A percentile compares a stretch with the other conserved stretches of the same genome.
Conservation (phyloP, 2,329 filamentous ascomycete genomes). For the Neofusicoccum kwambonambiense region DNA sequence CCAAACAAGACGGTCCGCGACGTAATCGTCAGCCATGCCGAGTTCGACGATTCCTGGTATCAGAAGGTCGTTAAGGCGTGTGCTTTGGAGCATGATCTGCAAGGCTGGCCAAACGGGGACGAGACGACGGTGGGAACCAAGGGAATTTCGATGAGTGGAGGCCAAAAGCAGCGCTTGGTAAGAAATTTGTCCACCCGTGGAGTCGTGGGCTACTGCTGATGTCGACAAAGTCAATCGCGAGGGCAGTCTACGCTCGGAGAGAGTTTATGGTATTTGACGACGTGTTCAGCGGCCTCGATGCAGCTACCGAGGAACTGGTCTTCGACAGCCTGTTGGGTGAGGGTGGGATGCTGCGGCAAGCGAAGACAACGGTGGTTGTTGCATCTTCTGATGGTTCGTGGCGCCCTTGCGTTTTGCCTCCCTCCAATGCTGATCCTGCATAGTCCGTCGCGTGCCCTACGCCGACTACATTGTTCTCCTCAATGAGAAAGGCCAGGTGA, state of each 20-base stretch:
- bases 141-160: constrained; percentile 52
- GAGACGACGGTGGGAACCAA: constrained; percentile 52
- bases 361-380: constrained; percentile 35
- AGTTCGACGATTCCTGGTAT: constrained; percentile 39
- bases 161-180: constrained; percentile 51
- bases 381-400: constrained; percentile 33
- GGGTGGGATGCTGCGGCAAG: constrained; percentile 45
- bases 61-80: constrained; percentile 34
- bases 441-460: constrained; percentile 36
- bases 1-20: constrained; percentile 38
- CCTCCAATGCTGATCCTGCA: constrained; percentile 2
- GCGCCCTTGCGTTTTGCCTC: neutral
- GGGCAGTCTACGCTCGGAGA: constrained; percentile 51
- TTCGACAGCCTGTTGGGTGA: constrained; percentile 48
- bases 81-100: constrained; percentile 36
- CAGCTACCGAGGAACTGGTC: constrained; percentile 49
- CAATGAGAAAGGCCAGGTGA: constrained; percentile 32
- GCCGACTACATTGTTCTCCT: constrained; percentile 47
- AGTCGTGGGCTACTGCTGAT: neutral
- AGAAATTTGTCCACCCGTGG: constrained; percentile 19
- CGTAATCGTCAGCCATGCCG: constrained; percentile 35
- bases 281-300: constrained; percentile 51
- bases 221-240: constrained; percentile 43
- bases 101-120: constrained; percentile 33
- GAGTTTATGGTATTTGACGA: constrained; percentile 53